Evolutionary conservation across 345 rosid genomes (phyloP).

Genomic region (Triadica sebifera): DNA sequence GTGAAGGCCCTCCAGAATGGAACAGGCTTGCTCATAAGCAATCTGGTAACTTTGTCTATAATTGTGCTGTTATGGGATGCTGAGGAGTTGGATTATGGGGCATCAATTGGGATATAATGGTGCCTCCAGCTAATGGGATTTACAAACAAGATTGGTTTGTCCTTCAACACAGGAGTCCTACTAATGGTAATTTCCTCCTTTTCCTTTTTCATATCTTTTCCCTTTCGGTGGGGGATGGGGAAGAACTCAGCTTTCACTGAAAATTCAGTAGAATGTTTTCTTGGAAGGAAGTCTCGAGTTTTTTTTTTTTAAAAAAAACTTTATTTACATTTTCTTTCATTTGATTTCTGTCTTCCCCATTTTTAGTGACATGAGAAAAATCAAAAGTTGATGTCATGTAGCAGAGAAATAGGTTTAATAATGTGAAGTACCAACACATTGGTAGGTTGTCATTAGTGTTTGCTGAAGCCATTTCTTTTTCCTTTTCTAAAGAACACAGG

Average conservation of each 20-base stretch:
- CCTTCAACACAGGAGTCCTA: slow-evolving; percentile 40
- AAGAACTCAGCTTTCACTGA: slow-evolving; percentile 51
- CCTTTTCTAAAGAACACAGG: slow-evolving; percentile 21
- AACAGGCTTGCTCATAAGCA: slow-evolving; percentile 68
- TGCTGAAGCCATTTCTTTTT: slow-evolving; percentile 25
- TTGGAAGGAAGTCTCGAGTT: slow-evolving; percentile 40
- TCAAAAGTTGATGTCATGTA: slow-evolving; percentile 40
- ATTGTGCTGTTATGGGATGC: slow-evolving; percentile 98
- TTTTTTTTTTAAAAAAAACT: slow-evolving; percentile 18
- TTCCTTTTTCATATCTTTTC: slow-evolving; percentile 35
- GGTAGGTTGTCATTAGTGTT: slow-evolving; percentile 44
- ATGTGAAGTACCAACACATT: slow-evolving; percentile 46
- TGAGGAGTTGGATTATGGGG: slow-evolving; percentile 38
- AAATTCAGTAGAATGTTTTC: slow-evolving; percentile 51
- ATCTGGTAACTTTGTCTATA: slow-evolving; percentile 83
- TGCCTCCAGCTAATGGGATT: slow-evolving; percentile 34
- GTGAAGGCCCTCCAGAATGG: slow-evolving; percentile 76
- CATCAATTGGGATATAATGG: slow-evolving; percentile 27
- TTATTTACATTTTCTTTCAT: slow-evolving; percentile 37
- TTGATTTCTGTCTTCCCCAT: slow-evolving; percentile 46
- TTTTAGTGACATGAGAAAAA: slow-evolving; percentile 41
- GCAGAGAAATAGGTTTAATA: slow-evolving; percentile 55
- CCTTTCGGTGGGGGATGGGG: slow-evolving; percentile 38
- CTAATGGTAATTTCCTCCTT: slow-evolving; percentile 55
- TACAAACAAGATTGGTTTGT: slow-evolving; percentile 38